Base-by-base conservation (phyloP, 441 rosid species). In the Viola pubescens region DNA sequence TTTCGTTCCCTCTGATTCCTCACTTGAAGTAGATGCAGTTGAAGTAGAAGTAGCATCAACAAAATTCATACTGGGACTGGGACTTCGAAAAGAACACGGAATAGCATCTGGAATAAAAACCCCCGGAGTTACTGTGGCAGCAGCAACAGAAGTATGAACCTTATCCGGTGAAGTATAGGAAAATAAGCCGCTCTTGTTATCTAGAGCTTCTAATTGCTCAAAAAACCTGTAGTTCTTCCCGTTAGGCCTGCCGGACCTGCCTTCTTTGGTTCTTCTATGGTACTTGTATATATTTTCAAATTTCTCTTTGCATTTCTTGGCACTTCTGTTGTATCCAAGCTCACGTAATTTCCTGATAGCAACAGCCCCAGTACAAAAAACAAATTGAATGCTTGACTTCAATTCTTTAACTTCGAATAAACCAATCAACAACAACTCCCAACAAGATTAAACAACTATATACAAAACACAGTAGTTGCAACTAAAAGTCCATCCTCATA, bases 281-380 rank as follows among this genome's bases (percentile, higher is more conserved):
- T 85, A 85, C 64, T 85, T 85, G 49, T 73, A 71, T 38, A 81
- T 64, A 63, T 85, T 85, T 71, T 85, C 91, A 60, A 85, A 85
- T 64, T 85, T 85, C 74, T 85, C 91, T 54, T 74, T 82, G 72
- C 91, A 85, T 71, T 85, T 85, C 78, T 85, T 85, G 6, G 84
- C 83, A 52, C 78, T 77, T 47, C 91, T 69, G 16, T 64, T 58
- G 65, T 77, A 77, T 46, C 86, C 91, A 50, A 77, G 73, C 74
- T 73, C 83, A 8, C 62, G 58, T 60, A 85, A 14, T 74, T 71
- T 82, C 84, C 88, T 82, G 79, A 19, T 12, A 61, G 65, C 64
- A 72, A 56, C 73, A 59, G 48, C 54, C 54, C 46, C 54, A 74
- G 60, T 50, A 49, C 50, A 52, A 48, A 47, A 11, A 9, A 37